Base-by-base conservation (phyloP, 306 rosid species). In the Gynostemma pentaphyllum region DNA sequence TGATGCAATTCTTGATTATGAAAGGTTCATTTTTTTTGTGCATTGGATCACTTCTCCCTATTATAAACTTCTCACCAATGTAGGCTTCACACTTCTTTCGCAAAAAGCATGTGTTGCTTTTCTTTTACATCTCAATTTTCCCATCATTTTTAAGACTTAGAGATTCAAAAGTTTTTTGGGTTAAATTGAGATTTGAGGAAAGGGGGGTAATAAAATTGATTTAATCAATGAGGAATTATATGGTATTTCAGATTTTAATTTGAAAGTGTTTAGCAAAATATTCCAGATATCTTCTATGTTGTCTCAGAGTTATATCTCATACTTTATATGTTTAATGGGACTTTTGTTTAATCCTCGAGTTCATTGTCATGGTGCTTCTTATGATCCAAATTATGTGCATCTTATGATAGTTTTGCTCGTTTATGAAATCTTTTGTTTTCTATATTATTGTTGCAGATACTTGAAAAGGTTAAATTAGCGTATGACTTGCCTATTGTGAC, bases 381-480 rank as follows among this genome's bases (percentile, higher is more conserved):
- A 19, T 21, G 32, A 12, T 37, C 47, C 47, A 57, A 57, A 34
- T 4, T 32, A 30, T 36, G 2, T 60, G 22, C 65, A 37, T 21
- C 48, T 60, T 36, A 39, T 12, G 32, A 21, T 4, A 13, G 19
- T 37, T 46, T 22, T 12, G 46, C 10, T n/a, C 37, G 2, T 12
- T 47, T 30, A 46, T n/a, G 4, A 13, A 66, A 36, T 18, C 23
- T 48, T 49, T 23, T 34, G 29, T 13, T 36, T 66, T 34, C 51
- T 54, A 23, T 15, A 3, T 66, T 19, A 29, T 71, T 10, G 23
- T 68, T 56, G 68, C 85, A 92, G 96, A 86, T 88, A 71, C 96
- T 92, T 23, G 99, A 88, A 80, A 92, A 92, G 86, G 90, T 76
- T 76, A 88, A 92, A 82, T 34, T 84, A 67, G 89, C 96, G 5